phyloP scores from a whole-genome alignment of 352 stramenopile genomes.

The Plasmopara halstedii region DNA sequence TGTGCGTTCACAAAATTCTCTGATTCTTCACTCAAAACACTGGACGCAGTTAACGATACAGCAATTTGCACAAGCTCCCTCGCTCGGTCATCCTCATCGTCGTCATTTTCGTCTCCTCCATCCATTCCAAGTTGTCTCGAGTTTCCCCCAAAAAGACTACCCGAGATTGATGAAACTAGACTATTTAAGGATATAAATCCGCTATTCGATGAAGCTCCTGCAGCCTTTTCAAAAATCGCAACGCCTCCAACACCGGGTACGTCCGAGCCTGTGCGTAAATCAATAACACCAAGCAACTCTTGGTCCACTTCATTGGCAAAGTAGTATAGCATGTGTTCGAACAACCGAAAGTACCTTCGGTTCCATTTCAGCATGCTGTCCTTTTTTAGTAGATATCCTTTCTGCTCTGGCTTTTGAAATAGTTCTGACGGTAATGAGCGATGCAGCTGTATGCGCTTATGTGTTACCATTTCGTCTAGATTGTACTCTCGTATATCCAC shows the following conservation, averaged over 20 bases:
- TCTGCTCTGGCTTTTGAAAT: slow-evolving; percentile 70
- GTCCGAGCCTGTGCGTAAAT: slow-evolving; percentile 60
- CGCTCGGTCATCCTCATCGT: slow-evolving; percentile 44
- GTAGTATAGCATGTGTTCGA: slow-evolving; percentile 86
- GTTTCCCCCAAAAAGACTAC: slow-evolving; percentile 58
- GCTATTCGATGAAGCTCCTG: slow-evolving; percentile 36
- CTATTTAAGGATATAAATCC: slow-evolving; percentile 78
- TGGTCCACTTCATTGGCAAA: slow-evolving; percentile 81
- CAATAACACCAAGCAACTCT: slow-evolving; percentile 76
- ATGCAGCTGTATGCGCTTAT: slow-evolving; percentile 75
- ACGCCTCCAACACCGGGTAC: slow-evolving; percentile 65
- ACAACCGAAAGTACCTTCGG: slow-evolving; percentile 83
- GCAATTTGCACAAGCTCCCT: slow-evolving; percentile 55
- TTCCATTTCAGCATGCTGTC: slow-evolving; percentile 88
- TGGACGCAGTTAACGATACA: slow-evolving; percentile 68
- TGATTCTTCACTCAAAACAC: slow-evolving; percentile 46
- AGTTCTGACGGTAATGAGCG: slow-evolving; percentile 73
- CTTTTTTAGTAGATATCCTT: slow-evolving; percentile 79
- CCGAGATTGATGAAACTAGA: slow-evolving; percentile 73
- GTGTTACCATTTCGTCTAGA: slow-evolving; percentile 77
- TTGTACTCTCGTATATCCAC: slow-evolving; percentile 86
- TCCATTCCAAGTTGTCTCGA: slow-evolving; percentile 40
- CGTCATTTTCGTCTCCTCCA: slow-evolving; percentile 36
- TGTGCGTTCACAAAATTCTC: slow-evolving; percentile 50
- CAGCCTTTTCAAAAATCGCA: slow-evolving; percentile 76